These are phyloP conservation scores for Naganishia antarctica DNA, from an alignment of 768 basidiomycete genomes.

Conservation along the genomic window DNA sequence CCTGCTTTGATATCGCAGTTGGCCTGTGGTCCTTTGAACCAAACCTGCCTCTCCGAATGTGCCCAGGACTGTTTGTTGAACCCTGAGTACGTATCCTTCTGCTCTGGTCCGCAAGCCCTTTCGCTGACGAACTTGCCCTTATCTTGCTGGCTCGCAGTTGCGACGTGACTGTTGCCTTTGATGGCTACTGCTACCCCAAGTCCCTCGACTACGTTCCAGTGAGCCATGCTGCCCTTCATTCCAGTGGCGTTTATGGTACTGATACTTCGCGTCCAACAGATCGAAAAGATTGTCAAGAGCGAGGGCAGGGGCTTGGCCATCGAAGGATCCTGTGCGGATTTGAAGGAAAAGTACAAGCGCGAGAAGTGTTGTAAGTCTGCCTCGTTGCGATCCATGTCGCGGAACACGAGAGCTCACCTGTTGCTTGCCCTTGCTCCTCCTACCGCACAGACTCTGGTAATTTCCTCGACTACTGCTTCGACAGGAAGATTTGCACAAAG, in stretches of 20 bases:
- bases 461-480: slow-evolving; percentile 13
- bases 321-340: slow-evolving; percentile 11
- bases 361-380: slow-evolving; percentile 5
- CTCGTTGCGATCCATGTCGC: background rate
- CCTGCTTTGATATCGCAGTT: background rate
- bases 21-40: background rate
- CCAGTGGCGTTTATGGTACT: background rate
- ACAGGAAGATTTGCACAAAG: slow-evolving; percentile 12
- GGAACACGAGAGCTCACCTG: background rate
- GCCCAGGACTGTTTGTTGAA: background rate
- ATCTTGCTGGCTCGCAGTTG: background rate
- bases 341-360: background rate
- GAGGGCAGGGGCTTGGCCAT: slow-evolving; percentile 14
- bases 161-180: slow-evolving; percentile 8
- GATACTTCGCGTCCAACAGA: background rate
- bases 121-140: background rate
- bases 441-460: slow-evolving; percentile 5
- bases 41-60: background rate
- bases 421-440: background rate
- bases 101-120: background rate
- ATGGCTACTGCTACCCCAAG: slow-evolving; percentile 17
- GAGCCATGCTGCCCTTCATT: background rate
- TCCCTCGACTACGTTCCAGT: slow-evolving; percentile 4
- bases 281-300: background rate
- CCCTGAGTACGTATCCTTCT: background rate